Base-by-base conservation (phyloP, 148 eudicot species). In the Nepenthes mirabilis region DNA sequence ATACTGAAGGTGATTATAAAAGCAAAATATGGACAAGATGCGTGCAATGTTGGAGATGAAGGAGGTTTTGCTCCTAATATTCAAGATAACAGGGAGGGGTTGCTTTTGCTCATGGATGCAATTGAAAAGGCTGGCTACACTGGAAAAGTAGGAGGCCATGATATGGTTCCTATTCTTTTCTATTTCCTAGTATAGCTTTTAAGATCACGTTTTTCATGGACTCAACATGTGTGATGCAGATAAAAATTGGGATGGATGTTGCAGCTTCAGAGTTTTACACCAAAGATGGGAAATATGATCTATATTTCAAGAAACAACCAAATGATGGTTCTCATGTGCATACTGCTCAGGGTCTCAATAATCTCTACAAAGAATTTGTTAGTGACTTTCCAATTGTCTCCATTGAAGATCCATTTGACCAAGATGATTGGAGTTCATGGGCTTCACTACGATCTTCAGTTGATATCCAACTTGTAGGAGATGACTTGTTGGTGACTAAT, bases 61-160 rank as follows among this genome's bases (percentile, higher is more conserved):
- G 99, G 99, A 63, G 99, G 99, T 56, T 93, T 93, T 76, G 99
- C 99, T 52, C 99, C 99, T 10, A 93, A 93, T 74, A 95, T 93
- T 49, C 99, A 89, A 72, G 99, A 93, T 61, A 93, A 93, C 63
- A 78, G 96, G 56, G 99, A 93, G 70, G 99, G 99, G 43, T 72
- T 93, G 60, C 66, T 74, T 58, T 86, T 93, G 67, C 96, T 93
- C 35, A 79, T 86, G 68, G 89, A 86, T 77, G 99, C 99, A 67
- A 93, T 93, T 78, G 99, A 88, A 65, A 89, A 82, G 82, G 99
- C 99, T 65, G 99, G 99, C 43, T 93, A 86, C 74, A 82, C 87
- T 33, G 99, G 99, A 66, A 93, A 88, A 79, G 99, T 93, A 79
- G 50, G 71, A 23, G 33, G 10, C 50, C 65, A 52, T 9, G 7